Evolutionary conservation across 495 filamentous ascomycete genomes (phyloP).

Genomic region (Amniculicola lignicola): DNA sequence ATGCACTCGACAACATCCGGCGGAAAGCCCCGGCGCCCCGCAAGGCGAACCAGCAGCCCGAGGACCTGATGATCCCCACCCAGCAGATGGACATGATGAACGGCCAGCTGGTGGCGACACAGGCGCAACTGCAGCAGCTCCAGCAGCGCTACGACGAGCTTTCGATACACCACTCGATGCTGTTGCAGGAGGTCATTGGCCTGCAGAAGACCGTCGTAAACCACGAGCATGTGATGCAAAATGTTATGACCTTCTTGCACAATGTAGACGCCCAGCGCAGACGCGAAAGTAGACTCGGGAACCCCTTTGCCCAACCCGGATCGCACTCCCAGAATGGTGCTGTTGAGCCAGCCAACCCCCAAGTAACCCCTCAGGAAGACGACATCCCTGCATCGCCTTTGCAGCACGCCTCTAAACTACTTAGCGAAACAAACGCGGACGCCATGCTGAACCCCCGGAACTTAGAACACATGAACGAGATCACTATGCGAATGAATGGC

Average conservation of each 20-base stretch:
- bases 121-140: slow-evolving; percentile 83
- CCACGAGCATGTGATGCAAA: slow-evolving; percentile 72
- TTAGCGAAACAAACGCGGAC: slow-evolving; percentile 76
- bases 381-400: slow-evolving; percentile 78
- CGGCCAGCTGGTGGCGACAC: slow-evolving; percentile 81
- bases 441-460: slow-evolving; percentile 70
- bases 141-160: slow-evolving; percentile 83
- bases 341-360: slow-evolving; percentile 14
- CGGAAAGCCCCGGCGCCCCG: slow-evolving; percentile 91
- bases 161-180: slow-evolving; percentile 76
- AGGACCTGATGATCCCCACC: slow-evolving; percentile 73
- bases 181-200: slow-evolving; percentile 81
- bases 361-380: slow-evolving; percentile 43
- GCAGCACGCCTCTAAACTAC: slow-evolving; percentile 83
- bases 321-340: slow-evolving; percentile 34
- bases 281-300: slow-evolving; percentile 56
- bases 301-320: slow-evolving; percentile 45
- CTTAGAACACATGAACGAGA: slow-evolving; percentile 72
- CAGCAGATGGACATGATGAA: slow-evolving; percentile 90
- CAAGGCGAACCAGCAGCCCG: slow-evolving; percentile 60
- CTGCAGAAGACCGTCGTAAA: slow-evolving; percentile 88
- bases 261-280: slow-evolving; percentile 63
- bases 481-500: slow-evolving; percentile 56
- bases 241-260: slow-evolving; percentile 68
- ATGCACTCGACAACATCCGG: slow-evolving; percentile 93